Percentiles rank a stretch among this genome's conserved stretches.
These are phyloP conservation scores for Didymosphaeria variabile DNA, from an alignment of 2,329 filamentous ascomycete species.

Conservation along the genomic window DNA sequence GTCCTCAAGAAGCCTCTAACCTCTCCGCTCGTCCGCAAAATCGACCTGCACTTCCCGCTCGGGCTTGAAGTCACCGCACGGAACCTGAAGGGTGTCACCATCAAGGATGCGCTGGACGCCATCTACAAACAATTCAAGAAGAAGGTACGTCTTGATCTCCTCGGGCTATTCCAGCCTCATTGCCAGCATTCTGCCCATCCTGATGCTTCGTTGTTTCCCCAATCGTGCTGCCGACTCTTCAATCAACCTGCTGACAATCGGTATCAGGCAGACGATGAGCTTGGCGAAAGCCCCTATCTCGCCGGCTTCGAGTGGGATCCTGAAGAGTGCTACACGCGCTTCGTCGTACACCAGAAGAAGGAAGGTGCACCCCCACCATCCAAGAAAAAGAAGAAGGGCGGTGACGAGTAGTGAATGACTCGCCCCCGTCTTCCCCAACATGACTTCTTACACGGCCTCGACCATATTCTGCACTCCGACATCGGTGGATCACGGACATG, in stretches of 20 bases:
- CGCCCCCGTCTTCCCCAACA: constrained; percentile 45
- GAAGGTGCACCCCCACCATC: constrained; percentile 60
- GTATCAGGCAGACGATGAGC: constrained; percentile 83
- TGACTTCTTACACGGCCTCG: constrained; percentile 39
- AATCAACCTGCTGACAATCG: constrained; percentile 27
- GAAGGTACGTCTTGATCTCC: constrained; percentile 69
- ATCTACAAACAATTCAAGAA: constrained; percentile 98
- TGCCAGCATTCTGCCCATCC: background rate
- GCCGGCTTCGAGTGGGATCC: constrained; percentile 97
- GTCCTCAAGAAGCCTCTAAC: constrained; percentile 83
- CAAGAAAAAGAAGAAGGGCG: constrained; percentile 49
- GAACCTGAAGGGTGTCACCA: constrained; percentile 93
- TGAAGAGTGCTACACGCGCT: constrained; percentile 86
- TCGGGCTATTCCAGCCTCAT: background rate
- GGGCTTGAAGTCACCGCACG: constrained; percentile 88
- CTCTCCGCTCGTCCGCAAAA: constrained; percentile 87
- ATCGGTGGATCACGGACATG: constrained; percentile 33
- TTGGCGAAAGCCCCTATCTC: constrained; percentile 86
- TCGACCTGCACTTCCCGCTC: constrained; percentile 90
- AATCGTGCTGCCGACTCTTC: constrained; percentile 10
- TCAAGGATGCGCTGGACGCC: constrained; percentile 95
- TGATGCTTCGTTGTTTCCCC: background rate
- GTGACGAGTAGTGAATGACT: constrained; percentile 50
- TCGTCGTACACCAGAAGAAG: constrained; percentile 86
- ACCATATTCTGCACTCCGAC: constrained; percentile 31